These are phyloP conservation scores for Cladophialophora psammophila DNA, from an alignment of 2,329 filamentous ascomycete species.

Conservation along the genomic window DNA sequence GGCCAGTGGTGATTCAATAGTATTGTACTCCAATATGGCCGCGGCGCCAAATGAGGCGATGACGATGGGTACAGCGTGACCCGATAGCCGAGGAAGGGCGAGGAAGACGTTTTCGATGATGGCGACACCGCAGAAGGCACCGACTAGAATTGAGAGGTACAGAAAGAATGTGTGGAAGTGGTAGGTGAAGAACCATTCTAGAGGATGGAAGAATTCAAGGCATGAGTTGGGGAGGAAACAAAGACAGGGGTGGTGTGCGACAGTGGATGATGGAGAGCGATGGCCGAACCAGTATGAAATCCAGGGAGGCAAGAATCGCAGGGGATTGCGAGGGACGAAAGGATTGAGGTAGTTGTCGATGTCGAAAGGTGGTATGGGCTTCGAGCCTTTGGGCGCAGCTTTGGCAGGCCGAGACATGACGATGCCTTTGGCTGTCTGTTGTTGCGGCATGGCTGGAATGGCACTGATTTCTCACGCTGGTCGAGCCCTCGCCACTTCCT, in stretches of 20 bases:
- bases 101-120: conserved; percentile 66
- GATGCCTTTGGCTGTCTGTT: too few relatives aligned
- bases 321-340: conserved; percentile 68
- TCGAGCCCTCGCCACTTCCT: not conserved
- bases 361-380: conserved; percentile 61
- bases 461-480: not conserved
- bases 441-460: not conserved
- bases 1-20: conserved; percentile 73
- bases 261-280: conserved; percentile 46
- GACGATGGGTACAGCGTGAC: conserved; percentile 65
- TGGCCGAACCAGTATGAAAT: conserved; percentile 74
- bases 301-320: conserved; percentile 68
- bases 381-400: not conserved
- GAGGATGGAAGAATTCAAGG: conserved; percentile 4
- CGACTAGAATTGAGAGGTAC: conserved; percentile 69
- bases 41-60: conserved; percentile 76
- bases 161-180: conserved; percentile 65
- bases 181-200: conserved; percentile 9
- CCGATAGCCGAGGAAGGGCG: conserved; percentile 62
- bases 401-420: not conserved
- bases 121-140: conserved; percentile 67
- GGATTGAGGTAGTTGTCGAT: conserved; percentile 79
- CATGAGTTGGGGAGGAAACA: conserved; percentile 2
- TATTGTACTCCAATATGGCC: conserved; percentile 76
- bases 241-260: conserved; percentile 9